Percentiles rank a stretch among this genome's conserved stretches.
These are phyloP conservation scores for Melampsora larici-populina DNA, from an alignment of 1,284 basidiomycete species.

Conservation along the genomic window DNA sequence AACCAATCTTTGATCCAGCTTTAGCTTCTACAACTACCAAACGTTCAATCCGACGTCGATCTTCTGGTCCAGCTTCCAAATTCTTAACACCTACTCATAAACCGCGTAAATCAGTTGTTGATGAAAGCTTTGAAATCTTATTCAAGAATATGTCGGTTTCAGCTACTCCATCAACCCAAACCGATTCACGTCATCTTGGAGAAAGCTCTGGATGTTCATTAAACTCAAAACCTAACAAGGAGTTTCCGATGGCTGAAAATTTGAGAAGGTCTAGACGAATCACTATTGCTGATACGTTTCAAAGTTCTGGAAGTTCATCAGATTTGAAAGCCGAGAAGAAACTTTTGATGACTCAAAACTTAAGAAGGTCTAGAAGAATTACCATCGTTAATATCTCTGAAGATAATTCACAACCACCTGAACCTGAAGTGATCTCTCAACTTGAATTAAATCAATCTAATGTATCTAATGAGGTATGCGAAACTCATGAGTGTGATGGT, in stretches of 20 bases:
- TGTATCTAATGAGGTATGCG: background rate
- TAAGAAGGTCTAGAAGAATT: background rate
- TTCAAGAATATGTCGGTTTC: background rate
- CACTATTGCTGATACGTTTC: background rate
- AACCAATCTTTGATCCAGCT: slow-evolving; percentile 13
- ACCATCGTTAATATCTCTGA: background rate
- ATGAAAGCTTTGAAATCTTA: background rate
- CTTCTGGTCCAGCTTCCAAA: slow-evolving; percentile 6
- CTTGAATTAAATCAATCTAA: background rate
- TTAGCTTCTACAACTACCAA: slow-evolving; percentile 7
- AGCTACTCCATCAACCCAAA: background rate
- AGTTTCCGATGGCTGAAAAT: background rate
- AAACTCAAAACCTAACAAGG: background rate
- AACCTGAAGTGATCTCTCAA: background rate
- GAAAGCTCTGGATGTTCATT: background rate
- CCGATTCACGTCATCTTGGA: no score
- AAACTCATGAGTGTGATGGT: background rate
- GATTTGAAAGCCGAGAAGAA: no score
- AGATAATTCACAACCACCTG: background rate
- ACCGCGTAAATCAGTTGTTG: slow-evolving; percentile 3
- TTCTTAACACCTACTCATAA: slow-evolving; percentile 18
- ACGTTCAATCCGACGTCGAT: slow-evolving; percentile 10
- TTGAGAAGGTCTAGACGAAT: background rate
- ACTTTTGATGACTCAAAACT: no score
- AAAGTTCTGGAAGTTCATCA: background rate